Evolutionary conservation across 441 rosid genomes (phyloP).

Genomic region (Euphorbia celastroides): DNA sequence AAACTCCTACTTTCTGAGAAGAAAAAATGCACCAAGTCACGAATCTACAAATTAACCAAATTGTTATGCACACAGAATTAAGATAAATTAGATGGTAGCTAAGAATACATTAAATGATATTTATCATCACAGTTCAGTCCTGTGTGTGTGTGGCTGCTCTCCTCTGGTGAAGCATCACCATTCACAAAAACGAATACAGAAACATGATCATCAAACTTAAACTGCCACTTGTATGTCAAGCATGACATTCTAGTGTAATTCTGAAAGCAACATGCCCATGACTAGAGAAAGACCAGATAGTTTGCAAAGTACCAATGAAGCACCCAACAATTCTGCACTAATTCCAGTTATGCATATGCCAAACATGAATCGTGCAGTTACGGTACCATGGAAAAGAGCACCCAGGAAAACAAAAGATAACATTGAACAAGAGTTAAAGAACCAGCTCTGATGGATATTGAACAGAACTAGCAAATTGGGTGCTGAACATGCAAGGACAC

Average conservation of each 20-base stretch:
- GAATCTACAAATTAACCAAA: slow-evolving; percentile 9
- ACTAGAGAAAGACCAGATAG: neutral
- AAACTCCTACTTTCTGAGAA: slow-evolving; percentile 76
- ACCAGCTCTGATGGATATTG: neutral
- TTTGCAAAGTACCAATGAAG: neutral
- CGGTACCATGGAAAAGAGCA: neutral
- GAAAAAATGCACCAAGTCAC: slow-evolving; percentile 25
- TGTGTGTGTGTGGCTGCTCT: neutral
- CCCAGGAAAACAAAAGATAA: neutral
- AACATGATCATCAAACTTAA: neutral
- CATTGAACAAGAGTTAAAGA: neutral
- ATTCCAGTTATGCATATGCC: neutral
- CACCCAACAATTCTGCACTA: neutral
- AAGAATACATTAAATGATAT: neutral
- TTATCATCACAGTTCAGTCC: slow-evolving; percentile 3
- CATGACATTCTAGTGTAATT: neutral
- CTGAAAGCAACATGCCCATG: slow-evolving; percentile 1
- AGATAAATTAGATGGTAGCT: neutral
- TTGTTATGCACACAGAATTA: neutral
- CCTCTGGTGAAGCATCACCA: slow-evolving; percentile 13
- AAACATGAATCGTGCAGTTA: neutral
- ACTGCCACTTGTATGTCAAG: neutral
- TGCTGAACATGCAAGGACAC: neutral
- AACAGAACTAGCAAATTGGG: neutral
- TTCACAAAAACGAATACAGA: neutral